These are phyloP conservation scores for Alternaria sp. DNA, from an alignment of 2,329 filamentous ascomycete species.

Conservation along the genomic window DNA sequence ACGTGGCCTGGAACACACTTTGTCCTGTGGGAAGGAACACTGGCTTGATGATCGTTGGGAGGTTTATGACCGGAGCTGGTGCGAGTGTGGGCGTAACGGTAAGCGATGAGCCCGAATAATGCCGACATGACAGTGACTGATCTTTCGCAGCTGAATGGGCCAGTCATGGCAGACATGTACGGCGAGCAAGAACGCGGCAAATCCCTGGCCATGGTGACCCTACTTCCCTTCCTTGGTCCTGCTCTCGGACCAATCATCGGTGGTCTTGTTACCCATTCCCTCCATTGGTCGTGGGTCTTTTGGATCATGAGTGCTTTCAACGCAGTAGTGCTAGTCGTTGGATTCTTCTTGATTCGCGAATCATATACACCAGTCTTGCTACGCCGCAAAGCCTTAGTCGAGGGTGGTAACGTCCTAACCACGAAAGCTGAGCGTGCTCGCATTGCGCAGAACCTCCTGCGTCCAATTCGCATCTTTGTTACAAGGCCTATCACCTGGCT, in stretches of 20 bases:
- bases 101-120: neutral
- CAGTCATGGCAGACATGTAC: constrained; percentile 23
- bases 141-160: constrained; percentile 11
- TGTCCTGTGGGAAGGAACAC: constrained; percentile 6
- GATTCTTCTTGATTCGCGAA: constrained; percentile 50
- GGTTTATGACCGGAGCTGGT: constrained; percentile 16
- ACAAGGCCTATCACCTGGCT: neutral
- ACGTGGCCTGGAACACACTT: constrained; percentile 20
- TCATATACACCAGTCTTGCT: constrained; percentile 55
- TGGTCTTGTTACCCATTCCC: constrained; percentile 22
- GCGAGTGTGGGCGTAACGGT: constrained; percentile 20
- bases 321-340: constrained; percentile 3
- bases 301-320: constrained; percentile 13
- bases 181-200: constrained; percentile 16
- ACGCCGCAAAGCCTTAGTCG: constrained; percentile 46
- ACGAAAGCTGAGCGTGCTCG: neutral
- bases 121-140: neutral
- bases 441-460: neutral
- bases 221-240: constrained; percentile 23
- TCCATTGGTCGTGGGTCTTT: constrained; percentile 35
- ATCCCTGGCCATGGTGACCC: constrained; percentile 19
- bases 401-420: neutral
- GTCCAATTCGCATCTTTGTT: neutral
- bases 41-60: constrained; percentile 16
- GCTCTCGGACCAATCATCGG: constrained; percentile 34